Evolutionary conservation across 306 rosid genomes (phyloP), one percentile per base, ranked within the genome.

Genomic region (Mimosa pudica): DNA sequence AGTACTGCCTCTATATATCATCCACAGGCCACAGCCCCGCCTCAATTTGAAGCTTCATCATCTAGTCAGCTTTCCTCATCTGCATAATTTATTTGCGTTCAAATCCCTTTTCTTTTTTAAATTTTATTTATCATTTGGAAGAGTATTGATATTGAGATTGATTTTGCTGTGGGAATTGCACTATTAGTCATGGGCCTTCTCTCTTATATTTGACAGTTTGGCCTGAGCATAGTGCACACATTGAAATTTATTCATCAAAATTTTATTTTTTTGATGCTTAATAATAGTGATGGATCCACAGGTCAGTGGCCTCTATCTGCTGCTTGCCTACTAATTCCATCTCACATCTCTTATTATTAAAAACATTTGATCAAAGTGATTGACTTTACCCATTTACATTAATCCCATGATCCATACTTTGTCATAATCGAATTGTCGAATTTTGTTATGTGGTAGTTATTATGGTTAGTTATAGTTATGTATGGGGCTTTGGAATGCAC

Each of bases 401-500:
- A 30, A 61, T 61, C 38, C 36, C 10, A 8, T 3, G 36, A 36
- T 64, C 4, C 70, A 36, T 14, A 64, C 5, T 13, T 5, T 38
- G 1, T 5, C 46, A 13, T 17, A 3, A 38, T 66, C 42, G 14
- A 2, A 2, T 16, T 17, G 30, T 8, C 12, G 45, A 66, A 38
- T 12, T 4, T 17, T 66, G 48, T 66, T 57, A 9, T 57, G 32
- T n/a, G 61, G 8, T 16, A 55, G 8, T 54, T 17, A 17, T 54
- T 6, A 7, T 14, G 9, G 5, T 54, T 5, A 16, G 9, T n/a
- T 8, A 0, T 18, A 5, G 7, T 4, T 1, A 61, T 5, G 67
- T 30, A 61, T 61, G 36, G 41, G 71, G 33, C 33, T 67, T 16
- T 41, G 49, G 11, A 12, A 57, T 77, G 87, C 88, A 85, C 72